Evolutionary conservation across 2,329 filamentous ascomycete genomes (phyloP).

Genomic region (Didymella exigua): DNA sequence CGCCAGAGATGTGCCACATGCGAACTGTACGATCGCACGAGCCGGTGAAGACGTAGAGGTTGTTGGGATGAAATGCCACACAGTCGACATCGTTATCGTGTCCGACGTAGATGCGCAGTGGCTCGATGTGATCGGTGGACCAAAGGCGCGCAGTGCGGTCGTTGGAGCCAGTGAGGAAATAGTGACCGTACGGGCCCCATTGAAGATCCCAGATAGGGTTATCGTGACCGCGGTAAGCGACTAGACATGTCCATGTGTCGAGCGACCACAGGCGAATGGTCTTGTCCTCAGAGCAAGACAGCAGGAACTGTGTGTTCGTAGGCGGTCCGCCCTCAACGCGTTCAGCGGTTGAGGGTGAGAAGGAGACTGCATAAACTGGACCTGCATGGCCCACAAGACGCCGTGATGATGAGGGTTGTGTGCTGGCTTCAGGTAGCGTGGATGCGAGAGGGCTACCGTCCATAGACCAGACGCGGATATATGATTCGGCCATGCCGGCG

Average conservation of each 20-base stretch:
- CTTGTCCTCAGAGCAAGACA: conserved; percentile 86
- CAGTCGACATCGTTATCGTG: conserved; percentile 93
- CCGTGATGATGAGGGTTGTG: conserved; percentile 71
- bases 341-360: conserved; percentile 71
- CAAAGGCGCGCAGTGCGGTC: conserved; percentile 91
- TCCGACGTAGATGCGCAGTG: conserved; percentile 84
- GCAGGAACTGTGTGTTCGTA: conserved; percentile 73
- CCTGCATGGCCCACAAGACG: conserved; percentile 85
- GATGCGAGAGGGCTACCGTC: conserved; percentile 82
- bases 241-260: conserved; percentile 88
- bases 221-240: conserved; percentile 91
- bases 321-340: conserved; percentile 56
- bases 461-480: conserved; percentile 92
- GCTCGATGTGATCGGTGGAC: conserved; percentile 90
- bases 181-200: conserved; percentile 94
- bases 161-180: conserved; percentile 85
- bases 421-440: conserved; percentile 58
- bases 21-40: conserved; percentile 92
- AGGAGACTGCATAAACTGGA: conserved; percentile 86
- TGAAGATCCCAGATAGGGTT: conserved; percentile 85
- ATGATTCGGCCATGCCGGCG: conserved; percentile 89
- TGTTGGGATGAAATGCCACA: conserved; percentile 93
- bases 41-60: conserved; percentile 89
- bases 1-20: conserved; percentile 95
- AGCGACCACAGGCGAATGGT: conserved; percentile 92